phyloP scores from a whole-genome alignment of 345 rosid genomes.

The Excoecaria agallocha region DNA sequence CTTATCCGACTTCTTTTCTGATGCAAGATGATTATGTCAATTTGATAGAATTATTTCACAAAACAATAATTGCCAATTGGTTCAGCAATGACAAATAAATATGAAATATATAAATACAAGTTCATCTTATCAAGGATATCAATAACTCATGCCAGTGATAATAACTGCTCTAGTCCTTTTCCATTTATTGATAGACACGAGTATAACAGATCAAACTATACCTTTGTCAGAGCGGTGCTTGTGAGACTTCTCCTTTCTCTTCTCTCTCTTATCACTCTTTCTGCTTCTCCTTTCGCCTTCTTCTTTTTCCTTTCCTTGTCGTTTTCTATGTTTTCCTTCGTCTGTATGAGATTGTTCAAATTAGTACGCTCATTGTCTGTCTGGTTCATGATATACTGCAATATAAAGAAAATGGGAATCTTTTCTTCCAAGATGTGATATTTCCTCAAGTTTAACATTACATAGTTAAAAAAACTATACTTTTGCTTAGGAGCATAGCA shows the following conservation, averaged over 20 bases:
- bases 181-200: neutral
- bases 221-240: conserved; percentile 59
- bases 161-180: neutral
- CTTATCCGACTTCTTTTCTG: conserved; percentile 87
- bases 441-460: too few relatives aligned
- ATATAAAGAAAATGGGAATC: too few relatives aligned
- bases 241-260: conserved; percentile 48
- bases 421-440: too few relatives aligned
- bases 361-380: neutral
- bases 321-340: conserved; percentile 51
- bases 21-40: conserved; percentile 28
- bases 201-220: neutral
- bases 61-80: neutral
- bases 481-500: too few relatives aligned
- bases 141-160: neutral
- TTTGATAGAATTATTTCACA: conserved; percentile 14
- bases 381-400: neutral
- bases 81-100: neutral
- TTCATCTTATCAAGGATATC: neutral
- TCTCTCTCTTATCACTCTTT: conserved; percentile 45
- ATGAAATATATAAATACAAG: neutral
- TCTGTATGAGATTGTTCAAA: conserved; percentile 27
- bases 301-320: conserved; percentile 46
- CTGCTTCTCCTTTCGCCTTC: conserved; percentile 39
- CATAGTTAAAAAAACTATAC: too few relatives aligned